Conservation (phyloP, 768 basidiomycete species). For the Panellus pusillus region DNA sequence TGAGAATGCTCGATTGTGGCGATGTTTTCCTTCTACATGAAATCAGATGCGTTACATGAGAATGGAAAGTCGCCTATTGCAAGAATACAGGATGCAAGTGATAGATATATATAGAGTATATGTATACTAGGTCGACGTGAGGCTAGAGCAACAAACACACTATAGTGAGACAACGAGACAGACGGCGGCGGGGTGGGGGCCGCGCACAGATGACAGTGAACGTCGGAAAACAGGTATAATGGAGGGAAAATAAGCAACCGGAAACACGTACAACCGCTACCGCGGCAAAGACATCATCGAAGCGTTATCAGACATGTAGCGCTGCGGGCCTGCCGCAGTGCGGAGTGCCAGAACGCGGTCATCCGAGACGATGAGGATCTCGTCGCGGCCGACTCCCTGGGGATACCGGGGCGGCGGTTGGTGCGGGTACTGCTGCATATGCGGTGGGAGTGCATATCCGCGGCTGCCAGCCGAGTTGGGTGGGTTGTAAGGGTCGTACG, state of each 20-base stretch:
- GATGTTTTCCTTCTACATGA: too few species aligned
- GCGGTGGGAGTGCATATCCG: slow-evolving; percentile 28
- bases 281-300: slow-evolving; percentile 46
- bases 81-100: slow-evolving; percentile 7
- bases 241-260: slow-evolving; percentile 1
- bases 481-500: slow-evolving; percentile 33
- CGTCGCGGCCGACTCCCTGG: slow-evolving; percentile 64
- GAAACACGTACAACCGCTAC: slow-evolving; percentile 16
- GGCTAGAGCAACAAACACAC: neutral
- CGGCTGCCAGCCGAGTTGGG: slow-evolving; percentile 20
- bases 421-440: slow-evolving; percentile 33
- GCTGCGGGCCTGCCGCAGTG: slow-evolving; percentile 41
- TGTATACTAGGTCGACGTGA: slow-evolving; percentile 7
- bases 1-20: too few species aligned
- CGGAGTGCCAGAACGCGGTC: slow-evolving; percentile 78
- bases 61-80: neutral
- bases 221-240: neutral
- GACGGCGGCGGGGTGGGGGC: neutral
- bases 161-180: neutral
- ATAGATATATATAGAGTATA: slow-evolving; percentile 11
- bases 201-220: neutral
- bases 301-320: slow-evolving; percentile 42
- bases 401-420: slow-evolving; percentile 28
- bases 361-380: slow-evolving; percentile 89
- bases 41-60: too few species aligned